Evolutionary conservation across 306 rosid species (phyloP).

Genomic region (Cicer cuneatum): DNA sequence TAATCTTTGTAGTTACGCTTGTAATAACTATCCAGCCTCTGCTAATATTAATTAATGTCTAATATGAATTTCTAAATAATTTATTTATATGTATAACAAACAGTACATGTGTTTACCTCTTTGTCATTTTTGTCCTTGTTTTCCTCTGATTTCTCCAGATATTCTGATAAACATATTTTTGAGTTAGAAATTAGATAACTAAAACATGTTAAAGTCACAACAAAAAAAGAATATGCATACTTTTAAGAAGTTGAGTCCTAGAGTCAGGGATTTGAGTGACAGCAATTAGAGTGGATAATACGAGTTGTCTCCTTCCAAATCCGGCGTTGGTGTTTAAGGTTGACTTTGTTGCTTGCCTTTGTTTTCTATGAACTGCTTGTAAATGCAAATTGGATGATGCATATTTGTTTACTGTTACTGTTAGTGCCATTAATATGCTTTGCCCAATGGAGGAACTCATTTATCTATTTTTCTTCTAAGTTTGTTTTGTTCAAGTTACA

Average conservation of each 20-base stretch:
- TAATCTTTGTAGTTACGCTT: constrained; percentile 94
- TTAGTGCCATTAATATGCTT: constrained; percentile 80
- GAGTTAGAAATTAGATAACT: not conserved
- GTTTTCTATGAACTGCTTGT: constrained; percentile 66
- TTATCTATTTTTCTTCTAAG: not conserved
- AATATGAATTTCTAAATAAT: no score
- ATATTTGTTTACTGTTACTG: constrained; percentile 76
- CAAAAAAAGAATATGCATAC: constrained; percentile 45
- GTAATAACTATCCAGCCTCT: constrained; percentile 88
- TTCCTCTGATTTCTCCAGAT: constrained; percentile 80
- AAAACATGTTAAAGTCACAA: not conserved
- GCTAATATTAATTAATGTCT: no score
- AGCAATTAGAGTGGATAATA: constrained; percentile 61
- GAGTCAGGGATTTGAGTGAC: constrained; percentile 70
- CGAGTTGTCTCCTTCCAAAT: constrained; percentile 66
- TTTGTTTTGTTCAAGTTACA: not conserved
- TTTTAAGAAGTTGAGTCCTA: constrained; percentile 70
- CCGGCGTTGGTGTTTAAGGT: constrained; percentile 40
- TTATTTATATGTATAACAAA: no score
- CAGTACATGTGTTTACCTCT: constrained; percentile 84
- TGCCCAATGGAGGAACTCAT: constrained; percentile 85
- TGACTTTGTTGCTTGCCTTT: constrained; percentile 21
- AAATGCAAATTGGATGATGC: constrained; percentile 79
- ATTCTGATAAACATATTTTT: constrained; percentile 55
- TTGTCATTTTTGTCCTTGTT: constrained; percentile 92